Conservation (phyloP, 2,329 filamentous ascomycete genomes). For the Arachnomyces sp. region DNA sequence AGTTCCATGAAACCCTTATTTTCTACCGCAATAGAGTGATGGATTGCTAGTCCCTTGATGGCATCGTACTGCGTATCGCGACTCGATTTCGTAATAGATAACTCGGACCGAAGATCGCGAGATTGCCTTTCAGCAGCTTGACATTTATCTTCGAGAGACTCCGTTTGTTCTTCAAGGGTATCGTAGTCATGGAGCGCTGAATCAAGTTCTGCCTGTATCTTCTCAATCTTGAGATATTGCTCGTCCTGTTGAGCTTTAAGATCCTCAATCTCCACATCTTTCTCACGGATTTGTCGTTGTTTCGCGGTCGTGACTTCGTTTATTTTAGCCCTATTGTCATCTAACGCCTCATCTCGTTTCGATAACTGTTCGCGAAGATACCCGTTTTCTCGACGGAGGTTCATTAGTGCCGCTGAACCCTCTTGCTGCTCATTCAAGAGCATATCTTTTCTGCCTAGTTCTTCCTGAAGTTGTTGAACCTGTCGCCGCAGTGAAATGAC, state of each 20-base stretch:
- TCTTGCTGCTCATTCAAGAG: conserved; percentile 1
- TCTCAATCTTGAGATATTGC: conserved; percentile 27
- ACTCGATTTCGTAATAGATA: conserved; percentile 28
- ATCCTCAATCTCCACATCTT: conserved; percentile 29
- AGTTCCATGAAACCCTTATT: conserved; percentile 33
- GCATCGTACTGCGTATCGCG: conserved; percentile 30
- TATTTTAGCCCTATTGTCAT: conserved; percentile 25
- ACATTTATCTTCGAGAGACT: conserved; percentile 26
- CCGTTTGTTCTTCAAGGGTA: conserved; percentile 27
- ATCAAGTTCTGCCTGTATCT: conserved; percentile 27
- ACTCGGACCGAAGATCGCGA: conserved; percentile 27
- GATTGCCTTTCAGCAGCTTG: conserved; percentile 32
- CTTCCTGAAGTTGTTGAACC: conserved; percentile 6
- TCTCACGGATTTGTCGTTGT: conserved; percentile 28
- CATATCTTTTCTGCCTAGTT: background rate
- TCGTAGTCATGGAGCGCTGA: conserved; percentile 26
- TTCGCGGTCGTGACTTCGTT: conserved; percentile 25
- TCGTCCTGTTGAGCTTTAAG: conserved; percentile 29
- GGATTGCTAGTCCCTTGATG: conserved; percentile 29
- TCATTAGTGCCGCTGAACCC: background rate
- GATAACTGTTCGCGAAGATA: conserved; percentile 25
- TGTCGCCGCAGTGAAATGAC: conserved; percentile 12
- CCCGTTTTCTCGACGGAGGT: conserved; percentile 11
- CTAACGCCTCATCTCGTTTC: conserved; percentile 27
- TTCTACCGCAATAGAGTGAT: conserved; percentile 24